Evolutionary conservation across 208 protist species (phyloP).

Genomic region (Trypanosoma rangeli): DNA sequence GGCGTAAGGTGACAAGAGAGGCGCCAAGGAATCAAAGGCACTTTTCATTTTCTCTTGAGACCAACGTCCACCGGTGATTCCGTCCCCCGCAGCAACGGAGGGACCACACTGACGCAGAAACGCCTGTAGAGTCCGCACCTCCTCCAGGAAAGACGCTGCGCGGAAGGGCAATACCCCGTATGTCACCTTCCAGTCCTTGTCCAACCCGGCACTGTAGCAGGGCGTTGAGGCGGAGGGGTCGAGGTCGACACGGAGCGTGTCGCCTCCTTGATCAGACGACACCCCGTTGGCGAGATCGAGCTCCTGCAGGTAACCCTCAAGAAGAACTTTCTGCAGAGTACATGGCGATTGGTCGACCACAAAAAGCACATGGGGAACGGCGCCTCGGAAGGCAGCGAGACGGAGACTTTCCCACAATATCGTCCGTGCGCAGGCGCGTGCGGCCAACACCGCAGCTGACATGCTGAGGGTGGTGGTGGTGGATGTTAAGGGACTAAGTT

Average conservation of each 20-base stretch:
- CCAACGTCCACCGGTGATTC: not conserved
- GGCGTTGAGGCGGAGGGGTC: slow-evolving; percentile 32
- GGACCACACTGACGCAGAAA: slow-evolving; percentile 73
- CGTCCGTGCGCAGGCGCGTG: slow-evolving; percentile 57
- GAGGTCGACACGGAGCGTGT: slow-evolving; percentile 48
- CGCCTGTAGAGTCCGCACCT: slow-evolving; percentile 58
- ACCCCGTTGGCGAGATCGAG: slow-evolving; percentile 51
- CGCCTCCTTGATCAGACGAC: not conserved
- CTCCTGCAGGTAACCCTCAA: slow-evolving; percentile 77
- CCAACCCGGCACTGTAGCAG: slow-evolving; percentile 43
- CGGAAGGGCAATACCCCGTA: slow-evolving; percentile 73
- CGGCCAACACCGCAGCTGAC: slow-evolving; percentile 52
- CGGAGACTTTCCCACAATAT: slow-evolving; percentile 78
- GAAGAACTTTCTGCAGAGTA: slow-evolving; percentile 62
- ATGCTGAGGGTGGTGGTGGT: slow-evolving; percentile 4
- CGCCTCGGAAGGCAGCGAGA: slow-evolving; percentile 62
- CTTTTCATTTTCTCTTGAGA: slow-evolving; percentile 7
- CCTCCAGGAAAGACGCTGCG: slow-evolving; percentile 49
- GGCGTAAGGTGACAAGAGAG: slow-evolving; percentile 14
- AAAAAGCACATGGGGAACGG: slow-evolving; percentile 75
- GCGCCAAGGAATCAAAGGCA: slow-evolving; percentile 20
- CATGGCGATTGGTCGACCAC: slow-evolving; percentile 70
- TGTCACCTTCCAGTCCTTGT: slow-evolving; percentile 36
- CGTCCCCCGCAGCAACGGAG: slow-evolving; percentile 10
- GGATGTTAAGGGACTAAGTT: too few relatives aligned